Conservation (phyloP, 176 grass and related monocot genomes). For the Musa schizocarpa region DNA sequence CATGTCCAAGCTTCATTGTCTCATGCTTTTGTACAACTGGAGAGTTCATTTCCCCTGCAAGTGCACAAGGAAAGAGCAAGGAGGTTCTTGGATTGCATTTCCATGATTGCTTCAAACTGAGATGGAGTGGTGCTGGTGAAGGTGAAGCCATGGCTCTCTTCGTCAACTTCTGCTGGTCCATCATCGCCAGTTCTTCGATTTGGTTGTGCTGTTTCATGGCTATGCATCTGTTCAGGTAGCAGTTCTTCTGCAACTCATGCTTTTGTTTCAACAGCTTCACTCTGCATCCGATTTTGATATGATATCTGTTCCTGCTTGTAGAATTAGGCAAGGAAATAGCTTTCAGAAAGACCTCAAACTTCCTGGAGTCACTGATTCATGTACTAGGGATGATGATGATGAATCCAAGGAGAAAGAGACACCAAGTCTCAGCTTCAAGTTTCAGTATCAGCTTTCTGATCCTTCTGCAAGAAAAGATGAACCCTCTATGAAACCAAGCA, state of each 20-base stretch:
- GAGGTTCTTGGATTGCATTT: too few relatives aligned
- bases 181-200: constrained; percentile 29
- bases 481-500: constrained; percentile 11
- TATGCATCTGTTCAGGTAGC: constrained; percentile 30
- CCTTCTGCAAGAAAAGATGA: background rate
- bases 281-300: constrained; percentile 16
- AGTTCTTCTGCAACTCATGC: background rate
- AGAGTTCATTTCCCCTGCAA: too few relatives aligned
- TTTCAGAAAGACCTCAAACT: background rate
- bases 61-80: too few relatives aligned
- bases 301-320: background rate
- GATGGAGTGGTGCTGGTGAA: too few relatives aligned
- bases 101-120: too few relatives aligned
- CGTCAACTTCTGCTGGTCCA: constrained; percentile 18
- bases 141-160: constrained; percentile 9
- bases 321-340: background rate
- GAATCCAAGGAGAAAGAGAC: background rate
- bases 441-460: constrained; percentile 41
- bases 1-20: too few relatives aligned
- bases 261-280: background rate
- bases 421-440: constrained; percentile 51
- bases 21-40: too few relatives aligned
- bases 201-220: constrained; percentile 24
- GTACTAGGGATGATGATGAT: background rate
- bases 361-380: background rate